These are phyloP conservation scores for Fusarium sp. DNA, from an alignment of 2,329 filamentous ascomycete species.

Conservation along the genomic window DNA sequence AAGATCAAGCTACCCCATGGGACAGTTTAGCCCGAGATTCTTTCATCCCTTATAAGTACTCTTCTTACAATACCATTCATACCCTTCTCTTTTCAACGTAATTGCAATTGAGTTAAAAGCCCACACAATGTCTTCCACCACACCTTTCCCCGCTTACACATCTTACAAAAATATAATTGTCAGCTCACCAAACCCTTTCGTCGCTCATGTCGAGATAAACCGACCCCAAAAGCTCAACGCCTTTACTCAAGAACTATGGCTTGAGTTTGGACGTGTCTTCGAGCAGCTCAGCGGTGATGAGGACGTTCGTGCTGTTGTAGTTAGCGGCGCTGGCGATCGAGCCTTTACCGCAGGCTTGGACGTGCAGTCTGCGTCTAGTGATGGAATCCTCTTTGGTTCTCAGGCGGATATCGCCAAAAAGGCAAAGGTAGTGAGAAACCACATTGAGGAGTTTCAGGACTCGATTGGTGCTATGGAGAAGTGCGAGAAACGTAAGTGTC, in stretches of 20 bases:
- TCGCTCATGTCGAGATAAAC: conserved; percentile 94
- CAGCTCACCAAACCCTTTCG: conserved; percentile 74
- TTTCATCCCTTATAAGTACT: background rate
- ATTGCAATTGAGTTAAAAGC: background rate
- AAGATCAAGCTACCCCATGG: conserved; percentile 2
- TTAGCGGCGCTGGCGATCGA: conserved; percentile 82
- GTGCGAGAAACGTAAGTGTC: conserved; percentile 82
- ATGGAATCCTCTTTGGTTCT: conserved; percentile 53
- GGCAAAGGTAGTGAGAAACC: conserved; percentile 69
- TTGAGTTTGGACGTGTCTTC: conserved; percentile 80
- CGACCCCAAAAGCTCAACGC: conserved; percentile 87
- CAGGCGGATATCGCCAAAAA: conserved; percentile 69
- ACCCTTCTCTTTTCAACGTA: background rate
- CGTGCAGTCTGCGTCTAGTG: conserved; percentile 73
- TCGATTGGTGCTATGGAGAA: conserved; percentile 80
- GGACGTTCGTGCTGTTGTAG: conserved; percentile 77
- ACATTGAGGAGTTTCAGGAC: conserved; percentile 83
- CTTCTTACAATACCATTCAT: background rate
- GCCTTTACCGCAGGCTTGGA: conserved; percentile 91
- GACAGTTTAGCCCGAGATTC: background rate
- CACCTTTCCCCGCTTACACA: conserved; percentile 51
- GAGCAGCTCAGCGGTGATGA: conserved; percentile 75
- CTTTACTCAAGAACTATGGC: conserved; percentile 87
- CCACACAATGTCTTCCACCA: conserved; percentile 36
- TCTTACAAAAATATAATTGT: conserved; percentile 76